phyloP scores from a whole-genome alignment of 805 yeast genomes.

The Nakazawaea ambrosiae region DNA sequence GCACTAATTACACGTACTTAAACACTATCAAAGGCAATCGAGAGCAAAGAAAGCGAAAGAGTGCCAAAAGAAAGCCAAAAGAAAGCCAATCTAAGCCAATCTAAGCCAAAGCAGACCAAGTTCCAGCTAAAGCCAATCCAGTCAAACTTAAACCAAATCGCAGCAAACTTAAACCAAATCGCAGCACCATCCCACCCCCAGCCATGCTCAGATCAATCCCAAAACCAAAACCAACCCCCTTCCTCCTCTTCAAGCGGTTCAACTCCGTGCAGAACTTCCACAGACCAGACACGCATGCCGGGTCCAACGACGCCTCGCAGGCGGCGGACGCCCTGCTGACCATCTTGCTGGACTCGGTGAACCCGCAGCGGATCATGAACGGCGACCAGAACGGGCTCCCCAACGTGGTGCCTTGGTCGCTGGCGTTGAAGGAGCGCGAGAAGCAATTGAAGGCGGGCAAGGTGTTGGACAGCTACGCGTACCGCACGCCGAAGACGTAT shows the following conservation, averaged over 20 bases:
- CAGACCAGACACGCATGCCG: slow-evolving; percentile 21
- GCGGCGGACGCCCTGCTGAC: slow-evolving; percentile 77
- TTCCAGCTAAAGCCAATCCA: too few species aligned
- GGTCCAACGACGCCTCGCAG: slow-evolving; percentile 43
- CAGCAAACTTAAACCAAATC: too few species aligned
- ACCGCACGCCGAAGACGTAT: slow-evolving; percentile 65
- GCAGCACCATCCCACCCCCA: too few species aligned
- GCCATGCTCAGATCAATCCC: too few species aligned
- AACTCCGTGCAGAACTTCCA: slow-evolving; percentile 13
- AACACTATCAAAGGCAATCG: too few species aligned
- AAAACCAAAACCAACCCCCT: too few species aligned
- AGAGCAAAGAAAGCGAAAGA: too few species aligned
- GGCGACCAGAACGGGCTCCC: slow-evolving; percentile 17
- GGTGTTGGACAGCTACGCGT: slow-evolving; percentile 60
- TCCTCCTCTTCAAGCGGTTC: slow-evolving; percentile 1
- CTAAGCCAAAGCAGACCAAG: too few species aligned
- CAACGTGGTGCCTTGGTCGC: slow-evolving; percentile 74
- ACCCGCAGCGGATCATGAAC: slow-evolving; percentile 35
- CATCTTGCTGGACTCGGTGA: slow-evolving; percentile 52
- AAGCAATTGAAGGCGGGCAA: slow-evolving; percentile 69
- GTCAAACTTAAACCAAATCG: too few species aligned
- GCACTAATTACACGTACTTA: too few species aligned
- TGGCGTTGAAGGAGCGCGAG: slow-evolving; percentile 69
- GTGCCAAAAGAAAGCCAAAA: too few species aligned
- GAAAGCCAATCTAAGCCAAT: too few species aligned